Evolutionary conservation across 768 basidiomycete genomes (phyloP), one percentile per base, ranked within the genome.

Genomic region (Cubamyces lactineus): DNA sequence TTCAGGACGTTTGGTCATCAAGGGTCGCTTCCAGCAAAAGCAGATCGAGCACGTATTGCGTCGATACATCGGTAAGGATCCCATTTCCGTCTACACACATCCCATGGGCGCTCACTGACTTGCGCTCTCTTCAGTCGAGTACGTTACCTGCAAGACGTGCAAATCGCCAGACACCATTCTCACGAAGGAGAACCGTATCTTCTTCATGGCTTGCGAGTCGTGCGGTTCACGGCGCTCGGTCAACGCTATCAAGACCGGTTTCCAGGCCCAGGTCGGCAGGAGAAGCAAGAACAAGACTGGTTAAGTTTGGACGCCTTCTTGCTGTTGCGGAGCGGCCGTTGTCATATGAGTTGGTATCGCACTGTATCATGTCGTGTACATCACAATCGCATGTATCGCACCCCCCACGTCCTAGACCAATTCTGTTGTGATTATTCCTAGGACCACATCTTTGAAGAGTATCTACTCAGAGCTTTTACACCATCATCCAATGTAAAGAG

Each of bases 91-190:
- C 19, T 40, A 46, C 11, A 19, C 16, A 11, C 16, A 12, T 53
- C 12, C 5, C 7, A 17, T 7, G 34, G 5, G 19, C 34, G 24
- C 46, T 43, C 45, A 45, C 23, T 43, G 19, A 53, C 38, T 34
- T 34, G 45, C 21, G 39, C 21, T 41, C 45, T 5, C 34, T 62
- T 13, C 67, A 96, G 96, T 96, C 63, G 96, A 98, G 79, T 98
- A 98, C 76, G 96, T 98, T 63, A 96, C 96, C 41, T 99, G 97
- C 86, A 96, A 97, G 78, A 98, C 96, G 42, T 99, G 97, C 84
- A 99, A 98, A 79, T 98, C 96, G 0, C 93, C 93, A 47, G 97
- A 99, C 75, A 99, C 97, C 2, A 85, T 97, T 19, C 85, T 99
- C 40, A 89, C 91, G 28, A 99, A 98, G 77, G 96, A 98, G 79